phyloP scores from a whole-genome alignment of 2,329 filamentous ascomycete species.

The Aureobasidium sp. region DNA sequence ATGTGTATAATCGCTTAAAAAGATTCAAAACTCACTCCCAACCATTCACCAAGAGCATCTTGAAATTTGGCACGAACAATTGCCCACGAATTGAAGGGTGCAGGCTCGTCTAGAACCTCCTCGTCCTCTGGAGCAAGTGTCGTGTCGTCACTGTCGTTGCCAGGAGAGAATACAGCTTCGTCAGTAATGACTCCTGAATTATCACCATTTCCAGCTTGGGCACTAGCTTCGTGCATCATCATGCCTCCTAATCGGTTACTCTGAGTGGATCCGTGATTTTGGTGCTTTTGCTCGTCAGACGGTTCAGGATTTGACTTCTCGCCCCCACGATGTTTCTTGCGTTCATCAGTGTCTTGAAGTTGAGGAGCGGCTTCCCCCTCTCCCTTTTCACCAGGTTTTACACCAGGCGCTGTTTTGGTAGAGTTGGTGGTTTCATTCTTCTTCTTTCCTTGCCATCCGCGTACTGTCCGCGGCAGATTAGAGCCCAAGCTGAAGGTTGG shows the following conservation, averaged over 20 bases:
- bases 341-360: constrained; percentile 15
- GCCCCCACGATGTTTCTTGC: constrained; percentile 8
- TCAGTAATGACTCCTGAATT: not conserved
- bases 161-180: not conserved
- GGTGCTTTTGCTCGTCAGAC: not conserved
- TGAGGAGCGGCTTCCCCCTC: constrained; percentile 23
- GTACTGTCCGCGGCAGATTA: constrained; percentile 24
- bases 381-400: constrained; percentile 20
- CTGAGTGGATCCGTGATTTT: not conserved
- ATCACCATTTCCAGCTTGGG: not conserved
- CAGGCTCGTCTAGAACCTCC: not conserved
- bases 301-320: not conserved
- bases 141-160: constrained; percentile 1
- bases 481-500: constrained; percentile 22
- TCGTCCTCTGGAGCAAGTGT: constrained; percentile 15
- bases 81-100: constrained; percentile 44
- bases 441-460: constrained; percentile 19
- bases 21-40: constrained; percentile 27
- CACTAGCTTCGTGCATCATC: not conserved
- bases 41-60: constrained; percentile 58
- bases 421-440: not conserved
- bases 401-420: constrained; percentile 3
- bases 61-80: constrained; percentile 45
- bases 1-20: not conserved
- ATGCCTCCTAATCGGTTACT: not conserved